Conservation (phyloP, 2,329 filamentous ascomycete species). For the Colletotrichum viniferum region DNA sequence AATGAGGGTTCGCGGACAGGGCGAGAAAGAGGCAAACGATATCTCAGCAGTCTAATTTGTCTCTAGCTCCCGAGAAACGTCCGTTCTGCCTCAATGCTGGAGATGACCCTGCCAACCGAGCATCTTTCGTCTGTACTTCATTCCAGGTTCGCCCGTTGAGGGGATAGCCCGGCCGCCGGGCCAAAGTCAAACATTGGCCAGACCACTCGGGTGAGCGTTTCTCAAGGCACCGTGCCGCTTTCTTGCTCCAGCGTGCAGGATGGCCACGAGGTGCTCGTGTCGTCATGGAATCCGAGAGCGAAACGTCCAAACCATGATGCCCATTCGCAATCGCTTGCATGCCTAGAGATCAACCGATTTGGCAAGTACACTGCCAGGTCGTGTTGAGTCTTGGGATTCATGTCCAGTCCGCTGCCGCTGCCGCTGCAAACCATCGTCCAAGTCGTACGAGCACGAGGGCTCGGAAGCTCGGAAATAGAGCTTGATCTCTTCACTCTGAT, state of each 20-base stretch:
- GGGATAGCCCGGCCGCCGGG: neutral
- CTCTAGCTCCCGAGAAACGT: neutral
- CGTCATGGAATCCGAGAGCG: neutral
- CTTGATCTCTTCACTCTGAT: neutral
- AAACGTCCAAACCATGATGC: neutral
- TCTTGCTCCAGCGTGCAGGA: neutral
- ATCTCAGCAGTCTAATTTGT: neutral
- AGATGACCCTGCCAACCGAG: neutral
- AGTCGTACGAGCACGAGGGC: neutral
- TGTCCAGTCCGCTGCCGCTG: neutral
- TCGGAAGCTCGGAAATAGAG: neutral
- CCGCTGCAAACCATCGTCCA: neutral
- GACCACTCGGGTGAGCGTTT: neutral
- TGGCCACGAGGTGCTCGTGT: neutral
- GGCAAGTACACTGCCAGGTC: neutral
- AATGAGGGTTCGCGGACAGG: neutral
- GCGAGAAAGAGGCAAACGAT: neutral
- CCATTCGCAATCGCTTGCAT: neutral
- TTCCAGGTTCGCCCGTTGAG: neutral
- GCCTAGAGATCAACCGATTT: neutral
- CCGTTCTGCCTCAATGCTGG: neutral
- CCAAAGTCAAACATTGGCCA: neutral
- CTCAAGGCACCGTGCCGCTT: neutral
- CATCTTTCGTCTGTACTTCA: neutral
- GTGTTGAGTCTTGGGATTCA: neutral